These are phyloP conservation scores for Cladosporium sp. DNA, from an alignment of 2,329 filamentous ascomycete genomes.

Conservation along the genomic window DNA sequence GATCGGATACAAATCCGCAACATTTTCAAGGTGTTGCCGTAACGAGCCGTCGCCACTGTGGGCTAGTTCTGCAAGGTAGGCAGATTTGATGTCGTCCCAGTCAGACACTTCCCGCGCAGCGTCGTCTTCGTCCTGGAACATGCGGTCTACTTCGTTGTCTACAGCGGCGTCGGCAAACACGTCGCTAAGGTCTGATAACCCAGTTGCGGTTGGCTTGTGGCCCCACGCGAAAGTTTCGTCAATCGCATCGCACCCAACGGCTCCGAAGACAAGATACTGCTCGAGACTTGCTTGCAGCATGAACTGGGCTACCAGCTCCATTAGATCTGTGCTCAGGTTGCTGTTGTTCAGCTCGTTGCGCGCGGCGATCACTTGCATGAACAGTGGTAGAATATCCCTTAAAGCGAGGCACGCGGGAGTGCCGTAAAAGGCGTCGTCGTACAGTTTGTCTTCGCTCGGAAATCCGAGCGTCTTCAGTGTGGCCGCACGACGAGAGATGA, in stretches of 20 bases:
- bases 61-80: constrained; percentile 29
- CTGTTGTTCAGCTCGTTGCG: constrained; percentile 32
- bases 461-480: constrained; percentile 20
- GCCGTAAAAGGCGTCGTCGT: constrained; percentile 32
- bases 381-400: constrained; percentile 43
- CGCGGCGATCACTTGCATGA: constrained; percentile 44
- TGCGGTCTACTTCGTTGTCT: constrained; percentile 27
- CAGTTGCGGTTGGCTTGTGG: constrained; percentile 19
- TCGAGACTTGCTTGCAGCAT: constrained; percentile 50
- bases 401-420: constrained; percentile 32
- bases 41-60: constrained; percentile 19
- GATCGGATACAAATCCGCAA: constrained; percentile 30
- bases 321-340: constrained; percentile 38
- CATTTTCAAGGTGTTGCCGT: constrained; percentile 28
- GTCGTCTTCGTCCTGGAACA: constrained; percentile 32
- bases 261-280: constrained; percentile 41
- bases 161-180: constrained; percentile 24
- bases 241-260: constrained; percentile 34
- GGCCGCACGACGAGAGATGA: constrained; percentile 24
- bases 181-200: not conserved
- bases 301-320: constrained; percentile 43
- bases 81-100: constrained; percentile 36
- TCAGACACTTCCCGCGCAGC: constrained; percentile 25
- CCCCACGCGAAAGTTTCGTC: constrained; percentile 46
- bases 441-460: constrained; percentile 21